Percentiles rank a stretch among this genome's conserved stretches.
These are phyloP conservation scores for Leccinum disarticulatum DNA, from an alignment of 768 basidiomycete genomes.

Conservation along the genomic window DNA sequence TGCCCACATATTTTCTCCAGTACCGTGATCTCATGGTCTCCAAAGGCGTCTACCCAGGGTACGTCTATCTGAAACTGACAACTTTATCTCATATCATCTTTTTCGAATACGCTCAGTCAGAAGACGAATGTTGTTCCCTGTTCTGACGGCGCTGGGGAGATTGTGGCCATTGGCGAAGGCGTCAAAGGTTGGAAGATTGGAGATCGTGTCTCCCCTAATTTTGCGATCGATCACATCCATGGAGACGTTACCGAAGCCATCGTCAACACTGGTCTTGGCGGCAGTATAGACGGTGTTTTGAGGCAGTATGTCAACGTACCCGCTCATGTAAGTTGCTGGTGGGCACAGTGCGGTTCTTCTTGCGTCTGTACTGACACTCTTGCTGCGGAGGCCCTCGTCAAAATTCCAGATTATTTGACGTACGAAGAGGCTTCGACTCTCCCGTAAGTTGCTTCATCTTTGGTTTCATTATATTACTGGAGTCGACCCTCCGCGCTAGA, in stretches of 20 bases:
- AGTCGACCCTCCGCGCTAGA: slow-evolving; percentile 22
- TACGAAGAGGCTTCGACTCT: slow-evolving; percentile 67
- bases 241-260: slow-evolving; percentile 42
- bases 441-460: slow-evolving; percentile 38
- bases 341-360: neutral
- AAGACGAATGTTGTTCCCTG: slow-evolving; percentile 32
- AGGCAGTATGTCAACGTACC: slow-evolving; percentile 55
- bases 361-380: neutral
- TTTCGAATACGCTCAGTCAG: slow-evolving; percentile 11
- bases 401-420: slow-evolving; percentile 54
- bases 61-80: slow-evolving; percentile 4
- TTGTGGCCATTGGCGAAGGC: slow-evolving; percentile 43
- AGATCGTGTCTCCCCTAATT: slow-evolving; percentile 59
- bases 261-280: slow-evolving; percentile 43
- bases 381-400: slow-evolving; percentile 43
- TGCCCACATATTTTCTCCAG: slow-evolving; percentile 21
- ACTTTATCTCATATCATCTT: slow-evolving; percentile 33
- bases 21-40: slow-evolving; percentile 52
- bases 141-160: slow-evolving; percentile 59
- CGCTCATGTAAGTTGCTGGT: slow-evolving; percentile 34
- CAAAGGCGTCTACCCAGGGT: slow-evolving; percentile 40
- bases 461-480: neutral
- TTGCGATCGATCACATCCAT: slow-evolving; percentile 46
- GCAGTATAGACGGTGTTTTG: slow-evolving; percentile 49
- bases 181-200: slow-evolving; percentile 50